Conservation (phyloP, 2,329 filamentous ascomycete genomes). For the Didymella sp. region DNA sequence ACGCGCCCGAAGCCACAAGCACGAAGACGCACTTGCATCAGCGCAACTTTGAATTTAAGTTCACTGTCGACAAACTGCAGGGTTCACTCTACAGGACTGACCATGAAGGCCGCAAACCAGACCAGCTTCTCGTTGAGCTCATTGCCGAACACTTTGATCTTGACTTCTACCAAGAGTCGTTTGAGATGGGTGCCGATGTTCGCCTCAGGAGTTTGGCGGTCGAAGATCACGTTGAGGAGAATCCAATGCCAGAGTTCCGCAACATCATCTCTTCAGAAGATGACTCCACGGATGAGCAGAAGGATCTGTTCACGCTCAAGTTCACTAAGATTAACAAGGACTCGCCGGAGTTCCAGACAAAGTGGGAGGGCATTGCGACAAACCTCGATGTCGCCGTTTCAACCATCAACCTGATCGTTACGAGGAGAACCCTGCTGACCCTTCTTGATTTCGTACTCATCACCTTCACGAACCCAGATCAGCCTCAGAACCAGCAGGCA, state of each 20-base stretch:
- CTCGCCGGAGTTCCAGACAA: constrained; percentile 90
- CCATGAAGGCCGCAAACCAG: constrained; percentile 74
- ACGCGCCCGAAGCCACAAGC: constrained; percentile 67
- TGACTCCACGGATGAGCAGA: constrained; percentile 70
- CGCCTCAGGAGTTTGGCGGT: constrained; percentile 84
- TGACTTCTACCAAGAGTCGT: constrained; percentile 85
- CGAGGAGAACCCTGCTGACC: constrained; percentile 88
- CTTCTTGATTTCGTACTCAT: constrained; percentile 91
- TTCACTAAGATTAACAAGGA: constrained; percentile 87
- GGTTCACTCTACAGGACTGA: constrained; percentile 91
- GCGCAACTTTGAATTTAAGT: constrained; percentile 93
- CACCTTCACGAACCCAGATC: constrained; percentile 78
- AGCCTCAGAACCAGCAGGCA: constrained; percentile 50
- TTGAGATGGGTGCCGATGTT: constrained; percentile 92
- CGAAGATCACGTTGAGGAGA: constrained; percentile 91
- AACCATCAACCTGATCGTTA: constrained; percentile 95
- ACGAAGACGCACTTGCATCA: constrained; percentile 72
- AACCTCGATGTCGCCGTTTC: constrained; percentile 91
- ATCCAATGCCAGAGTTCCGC: constrained; percentile 88
- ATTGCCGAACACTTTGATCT: constrained; percentile 89
- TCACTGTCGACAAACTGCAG: constrained; percentile 91
- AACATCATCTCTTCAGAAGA: constrained; percentile 95
- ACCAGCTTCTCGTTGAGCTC: constrained; percentile 85
- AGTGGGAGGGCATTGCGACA: constrained; percentile 91
- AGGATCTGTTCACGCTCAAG: constrained; percentile 84